Evolutionary conservation across 106 monocot species (phyloP), one percentile per base, ranked within the genome.

Genomic region (Allium sativum): DNA sequence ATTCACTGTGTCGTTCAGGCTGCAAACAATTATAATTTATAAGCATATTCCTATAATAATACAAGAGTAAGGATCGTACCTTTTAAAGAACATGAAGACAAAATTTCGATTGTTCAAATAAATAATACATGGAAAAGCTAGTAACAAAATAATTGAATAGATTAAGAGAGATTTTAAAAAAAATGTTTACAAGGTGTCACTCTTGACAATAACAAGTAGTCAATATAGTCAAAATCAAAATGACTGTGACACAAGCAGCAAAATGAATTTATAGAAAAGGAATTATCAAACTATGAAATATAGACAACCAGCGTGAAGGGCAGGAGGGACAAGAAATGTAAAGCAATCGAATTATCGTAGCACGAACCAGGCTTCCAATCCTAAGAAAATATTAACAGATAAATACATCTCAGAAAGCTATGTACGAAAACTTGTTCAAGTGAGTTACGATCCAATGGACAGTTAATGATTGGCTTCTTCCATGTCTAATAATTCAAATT

Each of bases 231-330:
- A 31, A 31, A 31, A 31, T 5, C 31, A 31, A 31, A 31, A 22
- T 22, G 22, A 31, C 31, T 31, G 12, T 22, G 12, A 8, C 9
- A 17, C 60, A 17, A 18, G 20, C 18, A 20, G 47, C 44, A 55
- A 66, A 54, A 17, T 14, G 12, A 19, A 12, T 44, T 1, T 10
- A 53, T 18, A 44, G 66, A 55, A 5, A 4, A 43, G 19, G 31
- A 31, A 66, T 51, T 74, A 95, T 90, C 88, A 92, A 77, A 54
- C 79, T 82, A 19, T 69, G 76, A 52, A 88, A 80, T 45, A 88
- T 69, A 20, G 67, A 59, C 78, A 98, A 70, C 98, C 98, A 98
- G 40, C 85, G 84, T 22, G 88, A 98, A 48, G 98, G 98, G 70
- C 76, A 67, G 58, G 72, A 68, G 59, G 88, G 88, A 56, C 88